Base-by-base conservation (phyloP, 495 filamentous ascomycete genomes). In the Podospora fimiseda region DNA sequence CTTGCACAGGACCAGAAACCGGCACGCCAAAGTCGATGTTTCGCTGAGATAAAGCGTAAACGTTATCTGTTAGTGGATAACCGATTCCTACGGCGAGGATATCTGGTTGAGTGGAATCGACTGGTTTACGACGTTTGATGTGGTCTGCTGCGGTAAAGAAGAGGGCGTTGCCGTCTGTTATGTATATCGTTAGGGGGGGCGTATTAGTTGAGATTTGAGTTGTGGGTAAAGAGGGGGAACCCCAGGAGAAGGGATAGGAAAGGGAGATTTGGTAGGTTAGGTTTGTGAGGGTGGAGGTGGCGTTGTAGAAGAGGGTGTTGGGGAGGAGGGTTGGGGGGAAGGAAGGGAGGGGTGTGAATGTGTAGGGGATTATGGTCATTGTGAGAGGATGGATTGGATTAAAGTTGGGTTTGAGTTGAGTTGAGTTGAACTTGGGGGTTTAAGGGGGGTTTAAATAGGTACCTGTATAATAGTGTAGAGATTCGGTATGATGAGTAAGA, bases 161-260 rank as follows among this genome's bases (percentile, higher is more conserved):
- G 0, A 58, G 43, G 41, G 59, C 59, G 49, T 58, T 61, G 21
- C 59, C 59, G 44, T 61, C 59, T 16, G 52, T 27, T 20, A 59
- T 44, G 48, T 58, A 58, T 19, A 54, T 6, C 9, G 52, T 48
- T 20, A 27, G 33, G 37, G 52, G 33, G 33, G 43, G 47, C 20
- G n/a, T n/a, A n/a, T 48, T 38, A 37, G 41, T 54, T 9, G 52
- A 30, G 33, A 48, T 48, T 16, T n/a, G 15, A 4, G 44, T 33
- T 19, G 43, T 46, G 20, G 36, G 36, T 5, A 36, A 38, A n/a
- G 18, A 19, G 2, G 51, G 30, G 24, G 19, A 21, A 11, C 52
- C 52, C 52, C 52, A 54, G 48, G 48, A 43, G 36, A 54, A 54
- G 37, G 52, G 52, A 44, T 54, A 54, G 9, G 52, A 54, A 21